phyloP scores from a whole-genome alignment of 108 stramenopile genomes.

The Cylindrotheca closterium region DNA sequence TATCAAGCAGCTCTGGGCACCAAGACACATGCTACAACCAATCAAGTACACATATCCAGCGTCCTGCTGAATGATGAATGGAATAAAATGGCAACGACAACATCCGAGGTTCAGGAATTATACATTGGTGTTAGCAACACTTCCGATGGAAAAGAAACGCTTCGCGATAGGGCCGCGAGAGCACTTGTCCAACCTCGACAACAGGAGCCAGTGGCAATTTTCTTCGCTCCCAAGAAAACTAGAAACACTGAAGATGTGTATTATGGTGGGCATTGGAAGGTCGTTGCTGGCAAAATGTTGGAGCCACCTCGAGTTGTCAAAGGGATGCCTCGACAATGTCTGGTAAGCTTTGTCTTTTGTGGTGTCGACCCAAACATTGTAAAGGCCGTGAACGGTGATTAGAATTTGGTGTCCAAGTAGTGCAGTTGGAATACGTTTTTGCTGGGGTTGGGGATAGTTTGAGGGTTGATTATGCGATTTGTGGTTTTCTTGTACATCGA shows the following conservation, averaged over 20 bases:
- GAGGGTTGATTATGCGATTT: neutral
- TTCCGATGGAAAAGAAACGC: conserved; percentile 3
- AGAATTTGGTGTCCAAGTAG: too few relatives aligned
- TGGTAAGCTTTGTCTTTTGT: conserved; percentile 13
- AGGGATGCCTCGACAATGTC: conserved; percentile 18
- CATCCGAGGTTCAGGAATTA: conserved; percentile 21
- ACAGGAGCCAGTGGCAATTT: conserved; percentile 18
- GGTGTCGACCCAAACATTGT: conserved; percentile 11
- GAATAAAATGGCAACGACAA: conserved; percentile 18
- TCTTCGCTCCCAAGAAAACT: conserved; percentile 15
- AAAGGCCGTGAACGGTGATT: conserved; percentile 14
- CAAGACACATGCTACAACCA: conserved; percentile 12
- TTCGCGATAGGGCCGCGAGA: conserved; percentile 20
- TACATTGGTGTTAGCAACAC: conserved; percentile 19
- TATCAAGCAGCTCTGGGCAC: conserved; percentile 21
- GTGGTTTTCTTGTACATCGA: neutral
- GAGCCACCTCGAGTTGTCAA: conserved; percentile 17
- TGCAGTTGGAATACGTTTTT: too few relatives aligned
- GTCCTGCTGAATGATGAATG: conserved; percentile 22
- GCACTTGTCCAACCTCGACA: conserved; percentile 20
- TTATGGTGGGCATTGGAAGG: conserved; percentile 27
- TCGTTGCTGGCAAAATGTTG: conserved; percentile 22
- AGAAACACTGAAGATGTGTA: conserved; percentile 2
- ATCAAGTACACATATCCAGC: conserved; percentile 12
- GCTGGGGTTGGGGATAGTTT: too few relatives aligned